phyloP scores from a whole-genome alignment of 768 basidiomycete species.

The Paxillus involutus region DNA sequence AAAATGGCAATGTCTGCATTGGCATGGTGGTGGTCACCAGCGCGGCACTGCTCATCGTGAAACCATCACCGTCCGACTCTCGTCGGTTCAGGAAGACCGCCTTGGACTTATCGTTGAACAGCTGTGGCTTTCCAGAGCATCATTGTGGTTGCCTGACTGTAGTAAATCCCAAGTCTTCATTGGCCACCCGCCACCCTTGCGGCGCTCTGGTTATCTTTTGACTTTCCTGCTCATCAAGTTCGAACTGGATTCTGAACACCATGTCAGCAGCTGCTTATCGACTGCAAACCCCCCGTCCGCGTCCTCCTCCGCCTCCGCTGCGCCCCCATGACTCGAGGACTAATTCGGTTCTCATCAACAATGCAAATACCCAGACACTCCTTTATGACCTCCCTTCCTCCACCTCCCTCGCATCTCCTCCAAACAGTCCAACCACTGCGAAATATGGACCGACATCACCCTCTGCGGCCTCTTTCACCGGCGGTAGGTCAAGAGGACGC shows the following conservation, averaged over 20 bases:
- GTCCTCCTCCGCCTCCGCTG: constrained; percentile 58
- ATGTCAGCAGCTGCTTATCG: constrained; percentile 67
- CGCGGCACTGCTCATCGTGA: constrained; percentile 30
- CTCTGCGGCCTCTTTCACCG: constrained; percentile 54
- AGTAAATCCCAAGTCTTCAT: neutral
- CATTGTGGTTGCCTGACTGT: neutral
- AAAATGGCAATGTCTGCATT: constrained; percentile 20
- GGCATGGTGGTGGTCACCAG: constrained; percentile 28
- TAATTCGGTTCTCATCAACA: constrained; percentile 41
- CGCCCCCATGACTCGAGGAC: constrained; percentile 48
- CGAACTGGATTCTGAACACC: constrained; percentile 36
- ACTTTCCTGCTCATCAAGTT: constrained; percentile 14
- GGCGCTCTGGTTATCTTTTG: neutral
- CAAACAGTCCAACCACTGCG: constrained; percentile 48
- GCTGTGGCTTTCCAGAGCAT: neutral
- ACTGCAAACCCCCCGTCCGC: constrained; percentile 61
- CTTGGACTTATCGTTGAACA: neutral
- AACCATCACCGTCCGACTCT: constrained; percentile 14
- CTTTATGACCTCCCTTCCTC: constrained; percentile 76
- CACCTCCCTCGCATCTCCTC: constrained; percentile 50
- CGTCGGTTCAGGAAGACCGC: neutral
- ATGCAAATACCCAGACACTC: constrained; percentile 57
- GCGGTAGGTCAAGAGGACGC: constrained; percentile 47
- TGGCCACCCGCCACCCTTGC: constrained; percentile 16
- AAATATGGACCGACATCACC: constrained; percentile 48